Base-by-base conservation (phyloP, 768 basidiomycete genomes). In the Amanita subjunquillea region DNA sequence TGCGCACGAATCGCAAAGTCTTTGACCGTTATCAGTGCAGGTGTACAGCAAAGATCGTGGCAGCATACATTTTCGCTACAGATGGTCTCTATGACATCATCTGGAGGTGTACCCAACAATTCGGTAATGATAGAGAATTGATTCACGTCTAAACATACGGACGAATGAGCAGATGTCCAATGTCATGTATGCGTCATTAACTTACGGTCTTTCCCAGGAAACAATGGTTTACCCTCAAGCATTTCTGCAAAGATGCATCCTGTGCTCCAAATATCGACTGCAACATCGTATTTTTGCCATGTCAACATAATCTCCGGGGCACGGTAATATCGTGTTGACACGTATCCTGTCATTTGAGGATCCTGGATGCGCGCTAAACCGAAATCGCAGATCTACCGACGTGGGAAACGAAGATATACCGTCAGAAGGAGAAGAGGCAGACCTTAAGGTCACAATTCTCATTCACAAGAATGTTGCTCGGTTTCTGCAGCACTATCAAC, bases 221-320 rank as follows among this genome's bases (percentile, higher is more conserved):
- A 99, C 59, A 99, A 73, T 0, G 96, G 95, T 66, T 97, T 97
- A 30, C 96, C 96, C 66, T 97, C 94, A 46, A 99, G 72, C 96
- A 99, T 99, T 74, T 99, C 96, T 4, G 96, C 96, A 63, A 99
- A 97, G 67, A 99, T 98, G 73, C 96, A 99, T 5, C 94, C 96
- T 9, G 94, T 93, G 63, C 91, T 94, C 96, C 96, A 98, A 65
- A 98, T 95, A 66, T 99, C 96, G 56, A 99, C 96, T 48, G 95
- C 96, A 53, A 97, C 94, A 67, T 98, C 95, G 72, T 99, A 99
- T 74, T 98, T 98, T 69, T 99, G 96, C 96, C 96, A 99, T 37
- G 96, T 99, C 65, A 99, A 78, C 96, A 99, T 99, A 72, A 99
- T 99, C 70, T 99, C 96, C 4, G 96, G 96, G 5, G 96, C 96